phyloP scores from a whole-genome alignment of 2,329 filamentous ascomycete genomes.

The Dendrostoma leiphaemia region DNA sequence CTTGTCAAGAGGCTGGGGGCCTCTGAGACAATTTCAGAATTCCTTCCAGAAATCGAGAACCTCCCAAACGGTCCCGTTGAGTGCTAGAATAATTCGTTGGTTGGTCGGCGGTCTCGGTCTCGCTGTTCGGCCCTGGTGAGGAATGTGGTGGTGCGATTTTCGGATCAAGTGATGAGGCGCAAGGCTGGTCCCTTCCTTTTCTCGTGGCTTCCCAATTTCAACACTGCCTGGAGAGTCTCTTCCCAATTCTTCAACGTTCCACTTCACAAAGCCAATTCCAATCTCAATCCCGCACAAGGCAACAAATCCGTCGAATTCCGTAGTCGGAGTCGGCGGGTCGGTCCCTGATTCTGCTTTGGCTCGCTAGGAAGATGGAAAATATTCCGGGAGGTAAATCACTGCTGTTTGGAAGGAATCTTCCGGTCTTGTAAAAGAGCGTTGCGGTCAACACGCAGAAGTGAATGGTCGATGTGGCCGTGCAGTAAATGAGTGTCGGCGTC shows the following conservation, averaged over 20 bases:
- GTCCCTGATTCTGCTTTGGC: not conserved
- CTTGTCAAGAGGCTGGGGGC: too few relatives aligned
- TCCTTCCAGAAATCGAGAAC: not conserved
- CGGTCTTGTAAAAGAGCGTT: conserved; percentile 13
- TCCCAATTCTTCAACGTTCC: not conserved
- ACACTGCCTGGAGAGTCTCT: not conserved
- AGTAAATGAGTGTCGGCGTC: not conserved
- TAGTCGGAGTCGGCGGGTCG: too few relatives aligned
- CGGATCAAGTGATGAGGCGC: not conserved
- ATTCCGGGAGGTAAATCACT: not conserved
- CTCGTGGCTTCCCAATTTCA: conserved; percentile 10
- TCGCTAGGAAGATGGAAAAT: not conserved
- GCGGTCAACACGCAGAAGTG: conserved; percentile 19
- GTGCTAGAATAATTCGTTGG: too few relatives aligned
- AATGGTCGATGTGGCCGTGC: not conserved
- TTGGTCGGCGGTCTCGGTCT: not conserved
- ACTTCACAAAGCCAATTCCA: too few relatives aligned
- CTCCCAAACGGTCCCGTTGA: too few relatives aligned
- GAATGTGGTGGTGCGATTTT: conserved; percentile 1
- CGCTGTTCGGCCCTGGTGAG: not conserved
- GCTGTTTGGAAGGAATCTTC: not conserved
- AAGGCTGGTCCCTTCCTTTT: conserved; percentile 12
- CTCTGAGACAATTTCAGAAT: too few relatives aligned
- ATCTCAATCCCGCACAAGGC: too few relatives aligned
- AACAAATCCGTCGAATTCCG: not conserved